Base-by-base conservation (phyloP, 1,139 yeast species). In the Zygosaccharomyces sapae region DNA sequence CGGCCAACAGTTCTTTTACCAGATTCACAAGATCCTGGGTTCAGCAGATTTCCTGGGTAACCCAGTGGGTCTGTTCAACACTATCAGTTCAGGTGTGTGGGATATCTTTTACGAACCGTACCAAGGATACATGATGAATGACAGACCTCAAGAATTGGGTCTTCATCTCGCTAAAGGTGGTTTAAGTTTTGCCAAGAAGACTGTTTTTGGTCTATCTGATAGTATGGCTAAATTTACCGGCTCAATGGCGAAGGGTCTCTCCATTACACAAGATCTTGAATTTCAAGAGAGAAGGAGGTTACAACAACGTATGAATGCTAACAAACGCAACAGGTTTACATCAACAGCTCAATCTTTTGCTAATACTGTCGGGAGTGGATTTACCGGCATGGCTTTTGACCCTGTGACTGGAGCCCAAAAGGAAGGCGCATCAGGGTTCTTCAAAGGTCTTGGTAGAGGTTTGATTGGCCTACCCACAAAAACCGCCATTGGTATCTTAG, bases 41-140 rank as follows among this genome's bases (percentile, higher is more conserved):
- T 88, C 97, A 16, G 98, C 98, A 0, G 98, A 94, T 67, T 80
- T 92, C 58, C 72, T 94, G 47, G 99, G 98, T 27, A 92, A 94
- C 57, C 99, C 99, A 0, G 97, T 94, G 31, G 98, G 98, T 1
- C 71, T 94, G 50, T 94, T 92, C 70, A 94, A 88, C 62, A 89
- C 90, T 56, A 72, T 94, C 50, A 84, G 96, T 49, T 88, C 97
- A 0, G 98, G 99, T 43, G 95, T 92, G 7, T 79, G 89, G 76
- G 99, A 94, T 67, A 85, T 92, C 36, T 94, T 94, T 64, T 94
- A 94, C 63, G 98, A 92, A 62, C 99, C 99, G 1, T 94, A 92
- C 61, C 94, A 89, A 62, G 99, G 99, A 0, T 87, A 88, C 58
- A 80, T 92, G 45, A 79, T 92, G 76, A 90, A 86, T 55, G 98